Conservation (phyloP, 2,329 filamentous ascomycete species). For the Penicillium sumatraense region DNA sequence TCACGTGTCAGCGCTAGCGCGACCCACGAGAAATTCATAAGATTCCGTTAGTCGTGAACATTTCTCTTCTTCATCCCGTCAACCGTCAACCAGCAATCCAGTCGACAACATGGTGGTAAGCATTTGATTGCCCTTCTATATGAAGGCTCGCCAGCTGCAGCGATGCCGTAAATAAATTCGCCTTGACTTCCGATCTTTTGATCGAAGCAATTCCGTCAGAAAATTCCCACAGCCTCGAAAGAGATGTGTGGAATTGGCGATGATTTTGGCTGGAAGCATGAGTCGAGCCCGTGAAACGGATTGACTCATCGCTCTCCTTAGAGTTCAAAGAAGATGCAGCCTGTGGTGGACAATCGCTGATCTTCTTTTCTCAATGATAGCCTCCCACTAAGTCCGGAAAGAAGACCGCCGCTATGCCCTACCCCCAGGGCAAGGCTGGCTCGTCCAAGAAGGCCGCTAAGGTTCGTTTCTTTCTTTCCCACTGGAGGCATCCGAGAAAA, state of each 20-base stretch:
- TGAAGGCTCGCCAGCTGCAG: slow-evolving; percentile 29
- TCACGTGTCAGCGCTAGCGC: slow-evolving; percentile 36
- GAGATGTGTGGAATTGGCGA: slow-evolving; percentile 42
- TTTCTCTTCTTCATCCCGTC: slow-evolving; percentile 40
- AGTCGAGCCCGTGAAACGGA: slow-evolving; percentile 55
- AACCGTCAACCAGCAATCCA: slow-evolving; percentile 56
- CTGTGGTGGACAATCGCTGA: slow-evolving; percentile 78
- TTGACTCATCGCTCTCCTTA: slow-evolving; percentile 63
- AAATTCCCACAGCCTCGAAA: slow-evolving; percentile 33
- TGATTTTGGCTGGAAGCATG: slow-evolving; percentile 60
- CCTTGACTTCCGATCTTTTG: slow-evolving; percentile 33
- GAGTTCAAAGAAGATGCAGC: slow-evolving; percentile 85
- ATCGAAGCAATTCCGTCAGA: slow-evolving; percentile 46
- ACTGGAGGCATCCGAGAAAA: slow-evolving; percentile 11
- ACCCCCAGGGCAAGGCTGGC: slow-evolving; percentile 90
- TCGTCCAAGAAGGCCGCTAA: slow-evolving; percentile 90
- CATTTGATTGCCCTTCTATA: slow-evolving; percentile 50
- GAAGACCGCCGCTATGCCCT: slow-evolving; percentile 97
- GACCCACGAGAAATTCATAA: slow-evolving; percentile 38
- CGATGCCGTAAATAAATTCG: slow-evolving; percentile 29
- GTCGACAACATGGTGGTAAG: slow-evolving; percentile 66
- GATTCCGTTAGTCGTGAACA: slow-evolving; percentile 24
- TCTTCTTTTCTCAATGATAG: slow-evolving; percentile 99
- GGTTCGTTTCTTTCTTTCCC: slow-evolving; percentile 64
- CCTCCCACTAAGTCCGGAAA: slow-evolving; percentile 96